phyloP scores from a whole-genome alignment of 352 stramenopile genomes.

The Bremia lactucae region DNA sequence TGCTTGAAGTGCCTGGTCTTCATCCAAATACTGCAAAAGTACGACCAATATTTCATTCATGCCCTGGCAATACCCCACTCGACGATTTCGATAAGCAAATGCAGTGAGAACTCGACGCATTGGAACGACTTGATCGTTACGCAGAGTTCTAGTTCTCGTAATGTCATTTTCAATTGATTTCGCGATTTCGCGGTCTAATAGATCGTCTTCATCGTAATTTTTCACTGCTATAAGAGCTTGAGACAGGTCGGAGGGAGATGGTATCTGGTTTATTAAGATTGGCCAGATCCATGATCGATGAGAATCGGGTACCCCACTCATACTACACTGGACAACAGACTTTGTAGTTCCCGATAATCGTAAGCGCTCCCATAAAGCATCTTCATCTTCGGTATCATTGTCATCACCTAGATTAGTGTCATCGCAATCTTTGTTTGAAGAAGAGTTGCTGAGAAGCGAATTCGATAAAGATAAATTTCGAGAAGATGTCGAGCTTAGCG shows the following conservation, averaged over 20 bases:
- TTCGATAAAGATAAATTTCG: conserved; percentile 47
- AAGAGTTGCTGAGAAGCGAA: conserved; percentile 38
- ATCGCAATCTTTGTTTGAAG: conserved; percentile 25
- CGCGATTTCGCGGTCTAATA: conserved; percentile 53
- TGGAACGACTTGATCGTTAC: conserved; percentile 33
- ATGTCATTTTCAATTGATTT: conserved; percentile 82
- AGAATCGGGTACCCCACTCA: conserved; percentile 49
- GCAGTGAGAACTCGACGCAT: conserved; percentile 63
- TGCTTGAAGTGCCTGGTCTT: conserved; percentile 43
- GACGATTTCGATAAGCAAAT: conserved; percentile 65
- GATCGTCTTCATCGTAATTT: conserved; percentile 29
- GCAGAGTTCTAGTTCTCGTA: conserved; percentile 47
- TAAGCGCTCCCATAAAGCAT: conserved; percentile 35
- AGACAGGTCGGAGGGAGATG: conserved; percentile 26
- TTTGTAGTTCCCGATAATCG: conserved; percentile 17
- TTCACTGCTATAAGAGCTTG: conserved; percentile 15
- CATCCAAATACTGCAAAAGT: conserved; percentile 57
- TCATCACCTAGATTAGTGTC: conserved; percentile 14
- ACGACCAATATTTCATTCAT: conserved; percentile 81
- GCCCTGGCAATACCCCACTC: conserved; percentile 74
- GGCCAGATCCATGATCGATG: conserved; percentile 64
- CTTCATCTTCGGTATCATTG: conserved; percentile 20
- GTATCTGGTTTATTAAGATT: conserved; percentile 42
- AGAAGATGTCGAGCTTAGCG: conserved; percentile 23
- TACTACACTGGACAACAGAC: conserved; percentile 32